Conservation (phyloP, 257 asterid species). For the Ballota nigra region DNA sequence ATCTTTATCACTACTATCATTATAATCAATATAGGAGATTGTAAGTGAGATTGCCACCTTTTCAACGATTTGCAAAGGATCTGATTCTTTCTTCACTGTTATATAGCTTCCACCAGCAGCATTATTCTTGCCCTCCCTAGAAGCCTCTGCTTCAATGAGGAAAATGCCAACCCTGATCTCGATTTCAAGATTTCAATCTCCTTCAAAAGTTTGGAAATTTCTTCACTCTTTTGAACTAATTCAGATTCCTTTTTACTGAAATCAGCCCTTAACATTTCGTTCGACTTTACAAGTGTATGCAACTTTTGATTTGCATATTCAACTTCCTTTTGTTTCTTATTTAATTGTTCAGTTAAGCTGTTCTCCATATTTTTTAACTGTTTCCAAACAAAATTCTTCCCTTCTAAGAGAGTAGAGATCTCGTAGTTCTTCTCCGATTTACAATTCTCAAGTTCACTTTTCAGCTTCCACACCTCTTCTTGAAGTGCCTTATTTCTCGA, state of each 20-base stretch:
- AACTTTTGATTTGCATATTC: constrained; percentile 59
- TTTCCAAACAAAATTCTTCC: constrained; percentile 80
- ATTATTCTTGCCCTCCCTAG: constrained; percentile 10
- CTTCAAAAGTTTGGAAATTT: constrained; percentile 43
- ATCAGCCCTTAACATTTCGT: constrained; percentile 39
- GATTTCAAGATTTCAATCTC: constrained; percentile 52
- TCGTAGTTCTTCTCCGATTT: constrained; percentile 45
- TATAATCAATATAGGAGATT: not conserved
- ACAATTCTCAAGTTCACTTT: constrained; percentile 50
- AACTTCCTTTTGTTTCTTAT: constrained; percentile 43
- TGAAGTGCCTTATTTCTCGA: constrained; percentile 34
- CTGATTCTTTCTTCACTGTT: constrained; percentile 26
- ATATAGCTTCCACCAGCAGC: not conserved
- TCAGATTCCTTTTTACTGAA: constrained; percentile 48
- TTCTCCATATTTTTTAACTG: constrained; percentile 64
- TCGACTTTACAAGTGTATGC: constrained; percentile 35
- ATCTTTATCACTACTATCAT: too few species aligned
- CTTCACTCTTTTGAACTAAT: constrained; percentile 42
- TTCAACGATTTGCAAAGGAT: constrained; percentile 33
- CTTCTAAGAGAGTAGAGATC: constrained; percentile 54
- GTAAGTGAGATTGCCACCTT: constrained; percentile 36
- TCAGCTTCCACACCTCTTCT: constrained; percentile 51
- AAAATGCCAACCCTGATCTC: constrained; percentile 22
- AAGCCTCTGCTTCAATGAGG: constrained; percentile 39
- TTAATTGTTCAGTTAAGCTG: constrained; percentile 39